A percentile compares a stretch with the other conserved stretches of the same genome.
Conservation (phyloP, 805 yeast species). For the Sugiyamaella floridensis region DNA sequence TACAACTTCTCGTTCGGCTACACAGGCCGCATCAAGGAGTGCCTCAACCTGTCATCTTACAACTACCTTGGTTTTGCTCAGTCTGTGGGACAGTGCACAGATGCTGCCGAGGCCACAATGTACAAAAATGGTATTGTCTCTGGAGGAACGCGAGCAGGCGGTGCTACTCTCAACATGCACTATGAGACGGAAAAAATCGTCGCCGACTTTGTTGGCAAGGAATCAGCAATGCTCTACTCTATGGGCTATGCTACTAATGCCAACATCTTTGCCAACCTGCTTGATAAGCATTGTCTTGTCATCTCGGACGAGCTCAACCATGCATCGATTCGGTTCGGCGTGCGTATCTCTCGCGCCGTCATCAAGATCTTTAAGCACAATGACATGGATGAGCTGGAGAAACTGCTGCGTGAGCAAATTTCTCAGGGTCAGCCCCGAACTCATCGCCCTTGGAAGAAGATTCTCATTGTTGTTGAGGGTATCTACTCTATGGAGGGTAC, state of each 20-base stretch:
- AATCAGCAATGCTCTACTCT: constrained; percentile 75
- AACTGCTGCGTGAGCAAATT: constrained; percentile 71
- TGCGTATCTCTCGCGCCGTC: constrained; percentile 85
- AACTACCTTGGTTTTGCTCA: constrained; percentile 97
- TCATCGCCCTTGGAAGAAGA: constrained; percentile 88
- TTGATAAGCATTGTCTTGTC: constrained; percentile 82
- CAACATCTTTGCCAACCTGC: constrained; percentile 70
- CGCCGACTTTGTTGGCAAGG: constrained; percentile 86
- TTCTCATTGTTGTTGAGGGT: constrained; percentile 83
- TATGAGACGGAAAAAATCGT: constrained; percentile 63
- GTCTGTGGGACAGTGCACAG: constrained; percentile 86
- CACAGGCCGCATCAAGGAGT: constrained; percentile 68
- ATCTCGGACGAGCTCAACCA: constrained; percentile 93
- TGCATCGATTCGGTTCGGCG: constrained; percentile 92
- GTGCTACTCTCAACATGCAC: constrained; percentile 76
- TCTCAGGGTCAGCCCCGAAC: constrained; percentile 92
- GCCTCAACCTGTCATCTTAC: constrained; percentile 82
- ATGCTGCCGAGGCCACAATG: constrained; percentile 56
- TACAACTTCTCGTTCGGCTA: constrained; percentile 59
- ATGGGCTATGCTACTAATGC: constrained; percentile 98
- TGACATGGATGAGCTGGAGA: constrained; percentile 75
- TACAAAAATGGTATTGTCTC: constrained; percentile 68
- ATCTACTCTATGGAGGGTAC: constrained; percentile 75
- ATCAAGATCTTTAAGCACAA: constrained; percentile 90
- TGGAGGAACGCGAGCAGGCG: constrained; percentile 66